Conservation (phyloP, 768 basidiomycete genomes). For the Boletus eberwhitei region DNA sequence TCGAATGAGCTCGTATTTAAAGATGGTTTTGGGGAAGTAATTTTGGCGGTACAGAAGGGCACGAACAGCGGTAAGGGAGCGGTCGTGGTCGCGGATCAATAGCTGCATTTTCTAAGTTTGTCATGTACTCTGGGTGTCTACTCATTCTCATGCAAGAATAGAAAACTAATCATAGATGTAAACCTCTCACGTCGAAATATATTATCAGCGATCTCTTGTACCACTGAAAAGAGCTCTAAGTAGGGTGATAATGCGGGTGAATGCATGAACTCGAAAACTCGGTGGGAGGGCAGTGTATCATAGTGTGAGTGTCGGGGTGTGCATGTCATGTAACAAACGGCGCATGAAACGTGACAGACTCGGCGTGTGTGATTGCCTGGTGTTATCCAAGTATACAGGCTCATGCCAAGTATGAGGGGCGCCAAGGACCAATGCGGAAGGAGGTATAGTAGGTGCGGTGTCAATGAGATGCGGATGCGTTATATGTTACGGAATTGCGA, state of each 20-base stretch:
- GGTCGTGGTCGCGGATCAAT: too few relatives aligned
- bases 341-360: neutral
- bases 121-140: neutral
- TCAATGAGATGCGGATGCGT: slow-evolving; percentile 17
- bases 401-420: slow-evolving; percentile 3
- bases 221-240: slow-evolving; percentile 20
- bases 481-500: slow-evolving; percentile 7
- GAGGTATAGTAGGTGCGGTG: slow-evolving; percentile 18
- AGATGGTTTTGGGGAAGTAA: too few relatives aligned
- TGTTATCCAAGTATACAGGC: slow-evolving; percentile 22
- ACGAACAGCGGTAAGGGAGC: too few relatives aligned
- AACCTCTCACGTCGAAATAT: slow-evolving; percentile 2
- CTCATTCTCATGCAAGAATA: neutral
- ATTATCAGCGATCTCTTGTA: slow-evolving; percentile 16
- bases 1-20: neutral
- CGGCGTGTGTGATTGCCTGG: neutral
- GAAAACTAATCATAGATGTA: neutral
- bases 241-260: slow-evolving; percentile 17
- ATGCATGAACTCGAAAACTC: slow-evolving; percentile 3
- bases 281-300: neutral
- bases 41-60: too few relatives aligned
- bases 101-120: too few relatives aligned
- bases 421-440: slow-evolving; percentile 9
- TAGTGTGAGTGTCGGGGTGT: slow-evolving; percentile 7
- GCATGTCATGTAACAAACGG: slow-evolving; percentile 1